Base-by-base conservation (phyloP, 1,139 yeast species). In the Kazachstania sp. region DNA sequence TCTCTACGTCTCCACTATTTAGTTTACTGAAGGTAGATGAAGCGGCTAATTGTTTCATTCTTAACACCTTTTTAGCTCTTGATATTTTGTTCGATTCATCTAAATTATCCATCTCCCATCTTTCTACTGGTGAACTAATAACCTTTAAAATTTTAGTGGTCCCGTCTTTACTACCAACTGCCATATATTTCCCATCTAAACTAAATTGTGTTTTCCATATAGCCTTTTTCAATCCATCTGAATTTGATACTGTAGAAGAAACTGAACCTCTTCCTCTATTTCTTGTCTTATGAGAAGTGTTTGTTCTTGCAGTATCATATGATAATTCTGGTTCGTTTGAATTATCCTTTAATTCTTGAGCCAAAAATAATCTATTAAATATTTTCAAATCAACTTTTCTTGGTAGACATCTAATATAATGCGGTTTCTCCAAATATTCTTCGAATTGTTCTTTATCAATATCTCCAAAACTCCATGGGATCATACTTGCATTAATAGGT, bases 101-200 rank as follows among this genome's bases (percentile, higher is more conserved):
- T 8, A 47, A 16, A 15, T 43, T 42, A 34, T 68, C 65, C 50
- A 65, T 65, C 52, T 75, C 78, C 52, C 75, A 61, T 53, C 86
- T 64, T 49, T 83, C 84, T 51, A 79, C 67, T 1, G 86, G 82
- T 0, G 87, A 78, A 0, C 86, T 72, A 1, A 87, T 76, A 3
- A 86, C 95, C 61, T 85, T 81, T 94, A 95, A 88, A 2, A 90
- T 71, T 47, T 81, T 71, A 34, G 88, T 73, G 1, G 73, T 67
- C 2, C 81, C 72, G 57, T 84, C 90, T 52, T 84, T 77, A 9
- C 95, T 95, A 0, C 92, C 95, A 0, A 86, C 79, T 0, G 96
- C 96, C 55, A 88, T 63, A 60, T 74, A 86, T 61, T 78, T 81
- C 8, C 97, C 97, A 66, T 88, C 95, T 23, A 67, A 67, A 52